These are phyloP conservation scores for Chlamydomonas incerta DNA, from an alignment of 139 green algal species.

Conservation along the genomic window DNA sequence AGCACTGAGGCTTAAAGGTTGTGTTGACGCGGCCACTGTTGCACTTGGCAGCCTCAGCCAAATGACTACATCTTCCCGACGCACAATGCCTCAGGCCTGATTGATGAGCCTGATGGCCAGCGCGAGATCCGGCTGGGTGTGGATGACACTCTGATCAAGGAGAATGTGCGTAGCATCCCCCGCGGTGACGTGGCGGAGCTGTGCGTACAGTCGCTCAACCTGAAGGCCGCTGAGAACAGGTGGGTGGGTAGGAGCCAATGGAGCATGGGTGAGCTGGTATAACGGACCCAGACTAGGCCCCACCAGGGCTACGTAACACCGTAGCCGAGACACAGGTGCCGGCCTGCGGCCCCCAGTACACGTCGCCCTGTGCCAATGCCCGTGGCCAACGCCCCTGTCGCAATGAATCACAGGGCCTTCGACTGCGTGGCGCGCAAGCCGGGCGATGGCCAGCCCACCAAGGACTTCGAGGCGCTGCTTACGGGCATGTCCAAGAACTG, in stretches of 20 bases:
- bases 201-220: slow-evolving; percentile 32
- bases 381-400: no score
- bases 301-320: no score
- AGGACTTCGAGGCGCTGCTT: slow-evolving; percentile 24
- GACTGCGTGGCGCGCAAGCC: slow-evolving; percentile 18
- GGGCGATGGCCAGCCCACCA: slow-evolving; percentile 18
- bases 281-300: no score
- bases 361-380: no score
- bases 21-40: no score
- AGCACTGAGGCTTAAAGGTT: no score
- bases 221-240: slow-evolving; percentile 38
- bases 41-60: no score
- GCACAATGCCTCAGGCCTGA: slow-evolving; percentile 61
- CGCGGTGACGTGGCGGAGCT: slow-evolving; percentile 86
- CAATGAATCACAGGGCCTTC: slow-evolving; percentile 2
- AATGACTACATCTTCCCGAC: no score
- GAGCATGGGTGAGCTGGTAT: no score
- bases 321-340: no score
- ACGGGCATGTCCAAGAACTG: slow-evolving; percentile 36
- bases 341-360: no score
- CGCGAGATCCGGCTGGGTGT: slow-evolving; percentile 80
- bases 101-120: slow-evolving; percentile 75
- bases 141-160: slow-evolving; percentile 81
- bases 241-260: background rate
- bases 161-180: slow-evolving; percentile 68